Evolutionary conservation across 2,329 filamentous ascomycete species (phyloP), one percentile per base, ranked within the genome.

Genomic region (Ascosphaera acerosa): DNA sequence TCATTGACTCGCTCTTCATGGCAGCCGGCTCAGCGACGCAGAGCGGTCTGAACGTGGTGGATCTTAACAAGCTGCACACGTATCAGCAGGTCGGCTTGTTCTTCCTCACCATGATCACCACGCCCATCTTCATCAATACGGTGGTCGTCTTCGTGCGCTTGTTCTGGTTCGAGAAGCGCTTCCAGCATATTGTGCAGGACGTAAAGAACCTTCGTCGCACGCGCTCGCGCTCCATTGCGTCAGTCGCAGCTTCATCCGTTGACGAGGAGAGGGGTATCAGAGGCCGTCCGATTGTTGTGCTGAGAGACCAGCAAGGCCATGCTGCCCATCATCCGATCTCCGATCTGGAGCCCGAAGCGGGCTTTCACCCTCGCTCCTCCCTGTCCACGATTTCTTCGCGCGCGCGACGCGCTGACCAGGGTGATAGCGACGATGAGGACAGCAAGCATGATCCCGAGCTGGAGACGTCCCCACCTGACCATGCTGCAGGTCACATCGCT

Each of bases 91-190:
- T 77, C 26, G 61, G 76, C 31, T 54, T 89, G 16, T 81, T 74
- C 42, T 43, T 81, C 4, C 59, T 77, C 25, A 59, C 73, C 3
- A 71, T 80, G 59, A 42, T 78, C 9, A 70, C 73, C 16, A 90
- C 80, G 31, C 81, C 81, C 0, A 87, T 91, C 37, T 71, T 76
- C 29, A 72, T 91, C 42, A 70, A 90, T 45, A 68, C 76, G 2
- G 75, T 68, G 28, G 80, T 97, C 28, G 87, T 97, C 5, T 84
- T 91, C 42, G 62, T 94, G 10, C 75, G 87, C 16, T 59, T 97
- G 2, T 92, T 91, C 53, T 97, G 84, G 84, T 97, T 97, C 47
- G 82, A 97, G 52, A 91, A 89, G 51, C 69, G 82, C 5, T 94
- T 97, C 47, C 76, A 90, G 46, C 64, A 76, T 42, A 66, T 91